Evolutionary conservation across 2,329 filamentous ascomycete species (phyloP).

Genomic region (Dothidotthia symphoricarpi): DNA sequence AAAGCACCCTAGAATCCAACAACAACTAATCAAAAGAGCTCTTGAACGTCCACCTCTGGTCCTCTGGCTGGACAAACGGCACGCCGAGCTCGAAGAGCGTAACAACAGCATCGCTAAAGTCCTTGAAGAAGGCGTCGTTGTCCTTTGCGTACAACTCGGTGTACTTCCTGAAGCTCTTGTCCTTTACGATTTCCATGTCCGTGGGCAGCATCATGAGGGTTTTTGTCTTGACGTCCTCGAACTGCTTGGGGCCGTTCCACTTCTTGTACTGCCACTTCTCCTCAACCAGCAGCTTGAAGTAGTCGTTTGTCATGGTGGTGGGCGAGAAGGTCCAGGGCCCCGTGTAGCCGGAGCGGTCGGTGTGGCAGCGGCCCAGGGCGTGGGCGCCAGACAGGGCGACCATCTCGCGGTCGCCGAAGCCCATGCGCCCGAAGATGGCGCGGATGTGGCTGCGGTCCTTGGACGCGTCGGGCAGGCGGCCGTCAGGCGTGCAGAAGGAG

Average conservation of each 20-base stretch:
- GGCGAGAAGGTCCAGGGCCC: slow-evolving; percentile 81
- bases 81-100: slow-evolving; percentile 94
- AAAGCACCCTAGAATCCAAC: no score
- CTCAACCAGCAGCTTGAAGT: slow-evolving; percentile 79
- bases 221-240: slow-evolving; percentile 84
- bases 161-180: slow-evolving; percentile 78
- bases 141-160: slow-evolving; percentile 90
- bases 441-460: slow-evolving; percentile 79
- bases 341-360: slow-evolving; percentile 80
- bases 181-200: slow-evolving; percentile 82
- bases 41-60: slow-evolving; percentile 48
- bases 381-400: slow-evolving; percentile 82
- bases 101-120: slow-evolving; percentile 75
- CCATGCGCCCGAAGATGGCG: slow-evolving; percentile 93
- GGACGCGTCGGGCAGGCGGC: slow-evolving; percentile 78
- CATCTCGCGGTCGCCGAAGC: slow-evolving; percentile 95
- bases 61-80: slow-evolving; percentile 64
- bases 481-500: slow-evolving; percentile 86
- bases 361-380: slow-evolving; percentile 84
- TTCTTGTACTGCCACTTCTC: slow-evolving; percentile 97
- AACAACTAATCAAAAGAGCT: slow-evolving; percentile 45
- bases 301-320: slow-evolving; percentile 89
- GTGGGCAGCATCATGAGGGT: slow-evolving; percentile 95
- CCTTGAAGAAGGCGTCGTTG: slow-evolving; percentile 87
- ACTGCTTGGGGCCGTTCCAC: slow-evolving; percentile 93